phyloP scores from a whole-genome alignment of 2,329 filamentous ascomycete genomes.

The Aphanoascus verrucosus region DNA sequence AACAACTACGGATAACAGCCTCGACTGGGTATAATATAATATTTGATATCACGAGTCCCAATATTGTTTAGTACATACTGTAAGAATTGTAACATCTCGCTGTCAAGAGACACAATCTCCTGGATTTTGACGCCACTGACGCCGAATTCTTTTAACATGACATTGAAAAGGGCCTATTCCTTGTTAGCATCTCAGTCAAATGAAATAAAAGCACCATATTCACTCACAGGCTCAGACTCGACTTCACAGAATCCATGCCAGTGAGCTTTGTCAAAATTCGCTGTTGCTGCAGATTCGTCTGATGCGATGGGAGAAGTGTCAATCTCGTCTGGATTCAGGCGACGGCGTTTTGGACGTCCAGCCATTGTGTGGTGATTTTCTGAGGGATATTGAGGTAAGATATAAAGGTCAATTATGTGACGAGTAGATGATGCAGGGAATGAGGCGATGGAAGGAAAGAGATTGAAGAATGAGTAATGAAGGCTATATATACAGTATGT shows the following conservation, averaged over 20 bases:
- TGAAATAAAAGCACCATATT: not conserved
- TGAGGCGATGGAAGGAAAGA: too few species aligned
- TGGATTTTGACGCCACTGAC: constrained; percentile 40
- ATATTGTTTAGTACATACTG: constrained; percentile 40
- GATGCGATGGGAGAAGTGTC: not conserved
- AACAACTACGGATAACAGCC: not conserved
- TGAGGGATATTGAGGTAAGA: too few species aligned
- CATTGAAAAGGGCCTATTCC: constrained; percentile 66
- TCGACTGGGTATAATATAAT: not conserved
- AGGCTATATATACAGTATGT: too few species aligned
- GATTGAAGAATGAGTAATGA: too few species aligned
- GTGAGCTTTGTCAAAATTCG: constrained; percentile 29
- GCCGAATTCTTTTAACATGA: constrained; percentile 69
- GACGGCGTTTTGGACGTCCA: constrained; percentile 23
- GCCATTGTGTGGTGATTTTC: constrained; percentile 20
- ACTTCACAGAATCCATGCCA: constrained; percentile 54
- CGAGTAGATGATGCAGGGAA: too few species aligned
- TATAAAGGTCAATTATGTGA: too few species aligned
- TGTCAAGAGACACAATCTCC: constrained; percentile 53
- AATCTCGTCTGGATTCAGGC: constrained; percentile 18
- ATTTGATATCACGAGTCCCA: not conserved
- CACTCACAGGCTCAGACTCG: constrained; percentile 72
- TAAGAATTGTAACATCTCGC: constrained; percentile 51
- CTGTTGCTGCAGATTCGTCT: constrained; percentile 10
- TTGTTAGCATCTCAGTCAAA: constrained; percentile 14